Conservation (phyloP, 306 rosid genomes). For the Quercus bicolor region DNA sequence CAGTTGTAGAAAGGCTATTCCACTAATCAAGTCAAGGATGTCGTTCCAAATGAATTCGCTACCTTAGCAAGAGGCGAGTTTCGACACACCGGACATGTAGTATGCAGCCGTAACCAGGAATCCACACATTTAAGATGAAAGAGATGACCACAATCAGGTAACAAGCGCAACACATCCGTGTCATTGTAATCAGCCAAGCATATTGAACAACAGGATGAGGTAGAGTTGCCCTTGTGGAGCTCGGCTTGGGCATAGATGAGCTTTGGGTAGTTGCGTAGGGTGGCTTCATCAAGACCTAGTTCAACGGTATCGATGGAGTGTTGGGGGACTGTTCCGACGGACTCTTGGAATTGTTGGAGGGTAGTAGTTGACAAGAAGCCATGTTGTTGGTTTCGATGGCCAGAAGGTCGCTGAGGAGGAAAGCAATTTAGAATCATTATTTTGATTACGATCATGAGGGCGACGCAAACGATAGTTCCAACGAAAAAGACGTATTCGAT, state of each 20-base stretch:
- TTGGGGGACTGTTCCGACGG: too few species aligned
- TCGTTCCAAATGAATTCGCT: not conserved
- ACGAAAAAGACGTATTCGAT: too few species aligned
- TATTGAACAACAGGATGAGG: slow-evolving; percentile 7
- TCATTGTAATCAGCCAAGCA: slow-evolving; percentile 14
- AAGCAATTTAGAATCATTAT: too few species aligned
- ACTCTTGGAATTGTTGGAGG: too few species aligned
- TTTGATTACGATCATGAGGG: too few species aligned
- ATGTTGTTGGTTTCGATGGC: too few species aligned
- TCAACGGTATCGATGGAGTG: not conserved
- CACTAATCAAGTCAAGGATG: too few species aligned
- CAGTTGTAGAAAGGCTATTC: too few species aligned
- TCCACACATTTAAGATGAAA: not conserved
- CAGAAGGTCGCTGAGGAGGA: too few species aligned
- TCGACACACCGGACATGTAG: not conserved
- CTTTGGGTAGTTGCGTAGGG: slow-evolving; percentile 6
- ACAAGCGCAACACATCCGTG: not conserved
- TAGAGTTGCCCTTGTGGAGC: not conserved
- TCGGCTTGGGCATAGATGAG: not conserved
- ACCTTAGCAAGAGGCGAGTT: not conserved
- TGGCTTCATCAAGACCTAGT: slow-evolving; percentile 6
- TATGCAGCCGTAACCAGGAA: not conserved
- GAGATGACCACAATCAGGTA: not conserved
- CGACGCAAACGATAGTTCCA: too few species aligned
- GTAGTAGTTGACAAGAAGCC: too few species aligned